These are phyloP conservation scores for Pythium grandisporangium DNA, from an alignment of 352 stramenopile species.

Conservation along the genomic window DNA sequence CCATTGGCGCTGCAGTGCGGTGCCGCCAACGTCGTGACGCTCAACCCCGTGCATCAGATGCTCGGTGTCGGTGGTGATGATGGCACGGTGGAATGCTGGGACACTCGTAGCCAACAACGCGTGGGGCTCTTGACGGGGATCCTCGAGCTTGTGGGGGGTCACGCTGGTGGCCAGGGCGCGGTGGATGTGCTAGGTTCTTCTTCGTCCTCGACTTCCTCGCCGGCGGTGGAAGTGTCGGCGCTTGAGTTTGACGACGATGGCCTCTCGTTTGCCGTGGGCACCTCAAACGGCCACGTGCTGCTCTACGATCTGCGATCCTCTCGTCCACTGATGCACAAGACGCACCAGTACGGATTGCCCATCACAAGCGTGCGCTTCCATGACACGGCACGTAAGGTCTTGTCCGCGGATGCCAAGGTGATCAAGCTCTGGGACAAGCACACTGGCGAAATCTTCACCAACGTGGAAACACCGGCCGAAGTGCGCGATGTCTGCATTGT, in stretches of 20 bases:
- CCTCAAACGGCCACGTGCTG: slow-evolving; percentile 87
- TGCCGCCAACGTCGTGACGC: slow-evolving; percentile 83
- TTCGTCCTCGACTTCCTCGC: too few relatives aligned
- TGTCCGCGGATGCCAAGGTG: slow-evolving; percentile 95
- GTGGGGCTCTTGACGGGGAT: slow-evolving; percentile 59
- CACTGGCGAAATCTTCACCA: slow-evolving; percentile 89
- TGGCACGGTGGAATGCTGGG: slow-evolving; percentile 94
- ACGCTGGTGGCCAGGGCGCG: slow-evolving; percentile 11
- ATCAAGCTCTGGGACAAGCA: slow-evolving; percentile 97
- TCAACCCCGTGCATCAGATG: slow-evolving; percentile 89
- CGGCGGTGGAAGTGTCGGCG: slow-evolving; percentile 91
- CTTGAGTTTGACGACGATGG: slow-evolving; percentile 92
- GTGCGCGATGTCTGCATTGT: slow-evolving; percentile 96
- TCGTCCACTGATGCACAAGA: slow-evolving; percentile 91
- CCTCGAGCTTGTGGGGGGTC: slow-evolving; percentile 45
- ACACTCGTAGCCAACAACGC: slow-evolving; percentile 78
- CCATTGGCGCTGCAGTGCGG: slow-evolving; percentile 58
- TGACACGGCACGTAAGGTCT: slow-evolving; percentile 81
- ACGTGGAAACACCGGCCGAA: slow-evolving; percentile 95
- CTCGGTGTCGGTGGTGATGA: slow-evolving; percentile 90
- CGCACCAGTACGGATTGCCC: slow-evolving; percentile 96
- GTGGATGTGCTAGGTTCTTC: too few relatives aligned
- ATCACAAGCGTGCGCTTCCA: slow-evolving; percentile 95
- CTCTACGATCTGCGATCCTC: slow-evolving; percentile 96
- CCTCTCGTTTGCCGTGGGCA: slow-evolving; percentile 93